Percentiles rank a stretch among this genome's conserved stretches.
phyloP scores from a whole-genome alignment of 495 filamentous ascomycete species.

The Sordaria brevicollis region DNA sequence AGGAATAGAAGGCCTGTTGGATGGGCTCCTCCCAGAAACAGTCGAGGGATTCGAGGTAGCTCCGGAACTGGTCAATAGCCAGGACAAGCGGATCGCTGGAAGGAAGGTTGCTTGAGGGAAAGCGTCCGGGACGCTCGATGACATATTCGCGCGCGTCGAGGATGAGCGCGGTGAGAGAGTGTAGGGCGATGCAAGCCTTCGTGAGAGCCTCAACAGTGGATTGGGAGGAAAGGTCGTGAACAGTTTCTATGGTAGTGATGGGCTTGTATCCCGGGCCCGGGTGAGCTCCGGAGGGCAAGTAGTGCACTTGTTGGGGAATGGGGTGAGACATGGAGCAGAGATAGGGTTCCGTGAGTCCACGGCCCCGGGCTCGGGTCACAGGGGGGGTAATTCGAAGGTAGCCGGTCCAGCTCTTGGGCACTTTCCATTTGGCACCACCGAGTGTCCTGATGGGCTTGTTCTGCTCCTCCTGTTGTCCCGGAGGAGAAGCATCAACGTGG shows the following conservation, averaged over 20 bases:
- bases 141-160: not conserved
- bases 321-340: not conserved
- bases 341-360: not conserved
- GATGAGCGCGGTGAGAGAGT: not conserved
- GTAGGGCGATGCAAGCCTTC: not conserved
- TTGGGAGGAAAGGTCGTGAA: not conserved
- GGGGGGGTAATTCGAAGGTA: not conserved
- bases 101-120: not conserved
- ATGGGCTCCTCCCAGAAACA: not conserved
- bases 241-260: not conserved
- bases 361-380: not conserved
- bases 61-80: not conserved
- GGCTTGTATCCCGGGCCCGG: not conserved
- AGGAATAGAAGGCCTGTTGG: not conserved
- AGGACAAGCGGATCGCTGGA: not conserved
- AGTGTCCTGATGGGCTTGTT: not conserved
- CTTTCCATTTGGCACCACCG: not conserved
- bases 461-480: not conserved
- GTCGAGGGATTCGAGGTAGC: not conserved
- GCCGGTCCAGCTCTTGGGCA: not conserved
- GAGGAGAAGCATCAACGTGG: not conserved
- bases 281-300: not conserved
- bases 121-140: not conserved
- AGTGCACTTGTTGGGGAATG: not conserved
- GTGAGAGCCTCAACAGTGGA: not conserved